phyloP scores from a whole-genome alignment of 345 rosid genomes.

The Euclidium syriacum region DNA sequence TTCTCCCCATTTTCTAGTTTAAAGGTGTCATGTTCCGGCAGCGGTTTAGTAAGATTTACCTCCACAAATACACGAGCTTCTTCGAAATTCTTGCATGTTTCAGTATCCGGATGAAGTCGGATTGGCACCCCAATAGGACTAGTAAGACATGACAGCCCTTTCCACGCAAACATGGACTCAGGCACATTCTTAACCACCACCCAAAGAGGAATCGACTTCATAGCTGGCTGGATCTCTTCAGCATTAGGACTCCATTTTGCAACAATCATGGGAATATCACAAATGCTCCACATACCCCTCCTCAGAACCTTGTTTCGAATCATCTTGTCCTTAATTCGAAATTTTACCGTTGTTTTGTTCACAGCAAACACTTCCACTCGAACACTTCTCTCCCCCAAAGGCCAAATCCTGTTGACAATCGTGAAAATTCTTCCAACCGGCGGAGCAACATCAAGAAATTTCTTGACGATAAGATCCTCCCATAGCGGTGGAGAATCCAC shows the following conservation, averaged over 20 bases:
- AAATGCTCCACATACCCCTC: neutral
- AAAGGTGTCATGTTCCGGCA: no score
- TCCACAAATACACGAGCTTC: no score
- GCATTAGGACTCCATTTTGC: neutral
- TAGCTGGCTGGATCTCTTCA: neutral
- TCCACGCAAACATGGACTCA: no score
- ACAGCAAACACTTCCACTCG: neutral
- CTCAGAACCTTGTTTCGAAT: neutral
- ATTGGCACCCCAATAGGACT: no score
- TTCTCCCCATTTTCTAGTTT: no score
- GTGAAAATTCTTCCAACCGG: neutral
- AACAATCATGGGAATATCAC: neutral
- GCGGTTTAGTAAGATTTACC: no score
- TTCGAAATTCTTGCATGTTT: no score
- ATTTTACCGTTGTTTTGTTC: neutral
- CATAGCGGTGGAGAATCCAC: no score
- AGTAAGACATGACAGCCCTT: no score
- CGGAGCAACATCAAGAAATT: neutral
- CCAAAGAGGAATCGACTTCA: neutral
- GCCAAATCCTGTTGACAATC: neutral
- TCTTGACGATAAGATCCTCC: neutral
- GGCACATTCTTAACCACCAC: no score
- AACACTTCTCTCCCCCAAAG: rapidly evolving
- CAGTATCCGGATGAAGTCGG: no score
- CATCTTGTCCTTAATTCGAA: neutral